Conservation (phyloP, 345 rosid genomes). For the Gossypium ekmanianum region DNA sequence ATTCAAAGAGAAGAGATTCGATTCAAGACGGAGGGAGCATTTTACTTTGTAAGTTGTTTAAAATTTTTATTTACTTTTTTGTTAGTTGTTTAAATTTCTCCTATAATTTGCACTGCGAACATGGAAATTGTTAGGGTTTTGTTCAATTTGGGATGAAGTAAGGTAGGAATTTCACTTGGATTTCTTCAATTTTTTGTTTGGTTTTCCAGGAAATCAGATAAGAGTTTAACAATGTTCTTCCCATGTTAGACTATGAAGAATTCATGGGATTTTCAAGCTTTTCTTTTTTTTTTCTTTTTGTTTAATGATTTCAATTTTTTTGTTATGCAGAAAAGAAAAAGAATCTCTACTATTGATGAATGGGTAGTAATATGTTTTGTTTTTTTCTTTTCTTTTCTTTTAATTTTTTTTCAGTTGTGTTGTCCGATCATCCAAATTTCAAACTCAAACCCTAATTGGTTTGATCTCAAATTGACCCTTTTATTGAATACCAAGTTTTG, state of each 20-base stretch:
- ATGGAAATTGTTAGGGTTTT: background rate
- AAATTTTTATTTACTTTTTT: background rate
- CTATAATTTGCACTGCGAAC: background rate
- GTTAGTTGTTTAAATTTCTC: background rate
- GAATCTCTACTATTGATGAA: constrained; percentile 1
- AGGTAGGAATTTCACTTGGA: background rate
- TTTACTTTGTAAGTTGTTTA: background rate
- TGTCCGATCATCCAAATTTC: constrained; percentile 54
- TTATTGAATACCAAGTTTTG: background rate
- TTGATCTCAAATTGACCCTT: constrained; percentile 1
- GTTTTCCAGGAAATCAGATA: background rate
- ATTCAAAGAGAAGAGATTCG: background rate
- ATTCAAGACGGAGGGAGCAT: background rate
- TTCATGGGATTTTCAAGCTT: background rate
- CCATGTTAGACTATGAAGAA: background rate
- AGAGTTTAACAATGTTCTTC: background rate
- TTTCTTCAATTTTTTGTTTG: background rate
- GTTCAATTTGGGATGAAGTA: background rate
- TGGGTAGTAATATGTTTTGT: background rate
- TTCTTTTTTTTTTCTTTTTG: no score
- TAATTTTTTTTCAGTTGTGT: constrained; percentile 38
- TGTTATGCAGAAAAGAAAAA: constrained; percentile 2
- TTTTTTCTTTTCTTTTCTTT: background rate
- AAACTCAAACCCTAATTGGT: background rate
- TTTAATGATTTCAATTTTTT: background rate